Conservation (phyloP, 2,329 filamentous ascomycete species). For the Ceratocystis albifundus region DNA sequence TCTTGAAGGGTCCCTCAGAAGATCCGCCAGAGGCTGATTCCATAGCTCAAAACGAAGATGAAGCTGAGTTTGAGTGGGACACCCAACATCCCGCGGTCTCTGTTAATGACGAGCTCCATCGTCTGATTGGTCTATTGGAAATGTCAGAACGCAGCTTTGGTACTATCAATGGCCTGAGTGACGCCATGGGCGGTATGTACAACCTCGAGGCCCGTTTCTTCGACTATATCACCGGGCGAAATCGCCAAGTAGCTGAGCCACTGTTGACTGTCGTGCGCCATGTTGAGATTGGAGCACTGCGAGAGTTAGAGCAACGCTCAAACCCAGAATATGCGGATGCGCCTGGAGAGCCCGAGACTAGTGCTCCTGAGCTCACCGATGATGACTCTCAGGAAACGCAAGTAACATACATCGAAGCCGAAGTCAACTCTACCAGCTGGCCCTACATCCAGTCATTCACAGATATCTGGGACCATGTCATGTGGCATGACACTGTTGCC, state of each 20-base stretch:
- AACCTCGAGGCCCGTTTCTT: slow-evolving; percentile 32
- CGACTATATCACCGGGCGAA: slow-evolving; percentile 32
- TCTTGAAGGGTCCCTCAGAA: slow-evolving; percentile 1
- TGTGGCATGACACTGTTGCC: slow-evolving; percentile 37
- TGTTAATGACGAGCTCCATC: slow-evolving; percentile 46
- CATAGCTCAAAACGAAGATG: background rate
- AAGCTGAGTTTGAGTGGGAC: slow-evolving; percentile 13
- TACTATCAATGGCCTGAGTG: slow-evolving; percentile 38
- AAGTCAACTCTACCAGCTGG: slow-evolving; percentile 32
- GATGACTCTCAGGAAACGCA: slow-evolving; percentile 30
- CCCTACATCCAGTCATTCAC: slow-evolving; percentile 35
- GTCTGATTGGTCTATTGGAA: slow-evolving; percentile 53
- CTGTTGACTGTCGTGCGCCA: slow-evolving; percentile 30
- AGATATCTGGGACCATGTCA: slow-evolving; percentile 38
- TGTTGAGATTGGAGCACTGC: slow-evolving; percentile 21
- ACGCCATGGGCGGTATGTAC: slow-evolving; percentile 28
- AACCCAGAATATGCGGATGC: background rate
- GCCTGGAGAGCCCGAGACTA: no score
- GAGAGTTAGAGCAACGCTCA: background rate
- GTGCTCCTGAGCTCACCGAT: background rate
- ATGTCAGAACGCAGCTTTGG: slow-evolving; percentile 49
- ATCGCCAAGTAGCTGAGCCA: slow-evolving; percentile 27
- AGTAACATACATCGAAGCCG: slow-evolving; percentile 37
- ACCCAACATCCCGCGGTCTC: slow-evolving; percentile 26
- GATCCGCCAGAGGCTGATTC: background rate